phyloP scores from a whole-genome alignment of 208 protist genomes.

The Leishmania arabica region DNA sequence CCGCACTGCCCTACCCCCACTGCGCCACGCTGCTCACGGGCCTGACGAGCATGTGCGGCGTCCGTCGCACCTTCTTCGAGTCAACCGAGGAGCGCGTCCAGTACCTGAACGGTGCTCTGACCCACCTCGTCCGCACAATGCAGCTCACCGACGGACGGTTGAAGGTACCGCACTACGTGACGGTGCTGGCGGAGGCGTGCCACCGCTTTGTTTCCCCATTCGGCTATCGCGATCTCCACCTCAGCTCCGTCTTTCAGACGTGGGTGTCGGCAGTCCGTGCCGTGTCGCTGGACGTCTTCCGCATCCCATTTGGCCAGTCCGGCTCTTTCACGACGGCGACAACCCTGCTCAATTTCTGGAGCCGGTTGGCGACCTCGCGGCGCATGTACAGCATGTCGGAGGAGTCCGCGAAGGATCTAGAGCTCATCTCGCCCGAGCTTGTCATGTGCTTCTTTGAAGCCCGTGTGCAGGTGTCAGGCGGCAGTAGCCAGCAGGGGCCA shows the following conservation, averaged over 20 bases:
- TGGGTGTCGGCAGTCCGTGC: conserved; percentile 47
- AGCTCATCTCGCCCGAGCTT: conserved; percentile 49
- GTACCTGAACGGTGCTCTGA: conserved; percentile 62
- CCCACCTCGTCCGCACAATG: conserved; percentile 36
- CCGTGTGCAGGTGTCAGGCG: conserved; percentile 35
- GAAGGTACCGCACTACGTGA: conserved; percentile 69
- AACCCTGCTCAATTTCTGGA: conserved; percentile 75
- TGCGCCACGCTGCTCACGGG: conserved; percentile 65
- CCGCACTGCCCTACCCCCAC: conserved; percentile 64
- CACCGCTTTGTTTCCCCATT: conserved; percentile 62
- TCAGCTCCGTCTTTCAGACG: conserved; percentile 39
- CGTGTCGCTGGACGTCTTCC: conserved; percentile 67
- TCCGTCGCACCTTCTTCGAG: conserved; percentile 84
- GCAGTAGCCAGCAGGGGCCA: conserved; percentile 2
- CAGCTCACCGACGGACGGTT: conserved; percentile 56
- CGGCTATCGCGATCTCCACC: conserved; percentile 76
- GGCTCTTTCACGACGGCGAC: conserved; percentile 73
- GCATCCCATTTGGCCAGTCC: conserved; percentile 67
- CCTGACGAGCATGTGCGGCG: conserved; percentile 67
- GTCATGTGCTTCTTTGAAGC: conserved; percentile 53
- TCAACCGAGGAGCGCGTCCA: conserved; percentile 56
- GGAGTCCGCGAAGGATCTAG: conserved; percentile 41
- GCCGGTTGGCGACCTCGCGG: conserved; percentile 55
- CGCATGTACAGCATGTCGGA: conserved; percentile 54
- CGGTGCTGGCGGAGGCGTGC: conserved; percentile 56